Percentiles rank a stretch among this genome's conserved stretches.
These are phyloP conservation scores for Paecilomyces sp. DNA, from an alignment of 2,329 filamentous ascomycete genomes.

Conservation along the genomic window DNA sequence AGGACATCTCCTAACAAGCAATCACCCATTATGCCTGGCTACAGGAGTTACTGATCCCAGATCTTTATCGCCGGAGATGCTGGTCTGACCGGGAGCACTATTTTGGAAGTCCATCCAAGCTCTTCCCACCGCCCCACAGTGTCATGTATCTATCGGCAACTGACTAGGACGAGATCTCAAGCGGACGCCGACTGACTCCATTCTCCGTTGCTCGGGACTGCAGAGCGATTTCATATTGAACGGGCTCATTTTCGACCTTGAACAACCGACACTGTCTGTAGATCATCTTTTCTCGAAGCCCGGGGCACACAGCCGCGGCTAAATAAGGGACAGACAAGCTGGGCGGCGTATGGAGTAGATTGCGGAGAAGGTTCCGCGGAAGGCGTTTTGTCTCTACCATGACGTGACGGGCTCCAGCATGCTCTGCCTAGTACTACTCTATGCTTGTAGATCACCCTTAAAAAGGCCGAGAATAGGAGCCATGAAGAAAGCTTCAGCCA, in stretches of 20 bases:
- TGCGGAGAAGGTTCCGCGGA: not conserved
- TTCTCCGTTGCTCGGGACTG: not conserved
- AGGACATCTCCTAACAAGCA: not conserved
- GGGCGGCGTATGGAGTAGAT: not conserved
- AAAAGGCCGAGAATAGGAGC: not conserved
- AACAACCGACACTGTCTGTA: not conserved
- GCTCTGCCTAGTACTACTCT: not conserved
- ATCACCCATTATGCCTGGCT: too few species aligned
- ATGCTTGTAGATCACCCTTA: not conserved
- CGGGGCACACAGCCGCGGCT: not conserved
- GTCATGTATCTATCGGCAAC: constrained; percentile 11
- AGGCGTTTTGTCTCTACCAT: not conserved
- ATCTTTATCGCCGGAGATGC: not conserved
- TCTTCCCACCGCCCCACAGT: constrained; percentile 18
- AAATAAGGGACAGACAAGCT: not conserved
- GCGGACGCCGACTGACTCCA: not conserved
- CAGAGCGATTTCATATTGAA: not conserved
- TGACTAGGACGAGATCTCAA: not conserved
- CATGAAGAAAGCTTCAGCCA: not conserved
- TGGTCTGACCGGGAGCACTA: constrained; percentile 22
- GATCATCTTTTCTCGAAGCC: not conserved
- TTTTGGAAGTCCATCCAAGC: constrained; percentile 20
- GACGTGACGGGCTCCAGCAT: not conserved
- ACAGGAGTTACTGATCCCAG: not conserved
- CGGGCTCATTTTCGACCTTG: not conserved